Base-by-base conservation (phyloP, 176 grass and related monocot genomes). In the Paspalum notatum region DNA sequence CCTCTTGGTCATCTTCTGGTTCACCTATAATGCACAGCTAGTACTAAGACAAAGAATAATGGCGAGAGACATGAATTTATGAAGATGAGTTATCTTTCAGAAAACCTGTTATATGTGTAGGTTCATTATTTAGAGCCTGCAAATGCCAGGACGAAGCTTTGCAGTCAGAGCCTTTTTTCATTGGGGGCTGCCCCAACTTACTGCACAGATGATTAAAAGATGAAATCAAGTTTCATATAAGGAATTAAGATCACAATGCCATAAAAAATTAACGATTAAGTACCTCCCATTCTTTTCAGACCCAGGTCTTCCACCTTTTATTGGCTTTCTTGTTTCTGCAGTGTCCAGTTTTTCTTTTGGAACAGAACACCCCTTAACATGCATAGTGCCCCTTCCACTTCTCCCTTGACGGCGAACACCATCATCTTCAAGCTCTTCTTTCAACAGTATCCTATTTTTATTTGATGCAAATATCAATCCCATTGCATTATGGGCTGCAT, bases 381-480 rank as follows among this genome's bases (percentile, higher is more conserved):
- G 85, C 52, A 85, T 57, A 62, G 75, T 73, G 32, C 89, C 86
- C 65, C 89, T 94, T 80, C 89, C 86, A 66, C 83, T 94, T 52
- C 94, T 91, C 8, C 91, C 94, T 41, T 89, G 86, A 56, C 80
- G 83, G 43, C 64, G 58, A 39, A 83, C 80, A 80, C 83, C 74
- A 43, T 86, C 86, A 87, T 89, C 80, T 84, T 88, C 84, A 75
- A 91, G 81, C 62, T 97, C 91, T 89, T 97, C 90, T 91, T 93
- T 97, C 73, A 89, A 87, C 57, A 80, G 80, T 69, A 89, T 74
- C 66, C 72, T 97, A 72, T 78, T 97, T 76, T 89, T 91, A 71
- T 85, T 91, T 62, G 80, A 86, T 52, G 76, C 59, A 65, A 88
- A 83, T 64, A 83, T 56, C 58, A 80, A 72, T 38, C 81, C 74